These are phyloP conservation scores for Picochlorum sp. DNA, from an alignment of 139 green algal genomes.

Conservation along the genomic window DNA sequence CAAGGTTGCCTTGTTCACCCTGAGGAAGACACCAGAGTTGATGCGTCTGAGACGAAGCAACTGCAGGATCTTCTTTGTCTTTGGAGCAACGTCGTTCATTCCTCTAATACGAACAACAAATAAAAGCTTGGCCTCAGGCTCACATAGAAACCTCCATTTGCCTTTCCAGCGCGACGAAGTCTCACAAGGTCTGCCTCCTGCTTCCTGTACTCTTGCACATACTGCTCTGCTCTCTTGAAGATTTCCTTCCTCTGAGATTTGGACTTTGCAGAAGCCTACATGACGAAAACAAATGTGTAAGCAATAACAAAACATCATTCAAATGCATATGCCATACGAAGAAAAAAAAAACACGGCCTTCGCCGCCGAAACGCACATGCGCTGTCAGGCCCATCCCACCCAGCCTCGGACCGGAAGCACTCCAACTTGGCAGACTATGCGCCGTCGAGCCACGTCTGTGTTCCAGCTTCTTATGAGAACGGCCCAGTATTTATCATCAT, in stretches of 20 bases:
- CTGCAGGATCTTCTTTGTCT: conserved; percentile 97
- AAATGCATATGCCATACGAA: too few relatives aligned
- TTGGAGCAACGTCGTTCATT: conserved; percentile 93
- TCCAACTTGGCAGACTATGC: neutral
- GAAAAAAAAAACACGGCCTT: too few relatives aligned
- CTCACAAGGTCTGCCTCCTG: conserved; percentile 89
- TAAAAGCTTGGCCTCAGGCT: conserved; percentile 87
- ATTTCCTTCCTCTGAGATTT: conserved; percentile 62
- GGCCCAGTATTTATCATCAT: neutral
- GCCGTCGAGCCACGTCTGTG: neutral
- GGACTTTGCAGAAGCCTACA: conserved; percentile 46
- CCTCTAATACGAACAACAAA: conserved; percentile 95
- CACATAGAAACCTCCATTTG: conserved; percentile 89
- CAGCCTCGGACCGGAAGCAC: neutral
- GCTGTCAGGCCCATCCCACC: too few relatives aligned
- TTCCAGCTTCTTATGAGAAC: neutral
- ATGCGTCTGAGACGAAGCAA: conserved; percentile 96
- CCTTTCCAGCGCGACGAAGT: conserved; percentile 84
- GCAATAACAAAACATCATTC: neutral
- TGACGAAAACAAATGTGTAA: neutral
- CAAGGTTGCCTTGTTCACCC: conserved; percentile 95
- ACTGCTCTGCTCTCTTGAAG: conserved; percentile 96
- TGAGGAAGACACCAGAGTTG: conserved; percentile 96
- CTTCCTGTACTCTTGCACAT: conserved; percentile 95
- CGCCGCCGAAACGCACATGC: too few relatives aligned